Percentiles rank a stretch among this genome's conserved stretches.
phyloP scores from a whole-genome alignment of 192 early-diverging fungal genomes.

The Backusella tuberculispora region DNA sequence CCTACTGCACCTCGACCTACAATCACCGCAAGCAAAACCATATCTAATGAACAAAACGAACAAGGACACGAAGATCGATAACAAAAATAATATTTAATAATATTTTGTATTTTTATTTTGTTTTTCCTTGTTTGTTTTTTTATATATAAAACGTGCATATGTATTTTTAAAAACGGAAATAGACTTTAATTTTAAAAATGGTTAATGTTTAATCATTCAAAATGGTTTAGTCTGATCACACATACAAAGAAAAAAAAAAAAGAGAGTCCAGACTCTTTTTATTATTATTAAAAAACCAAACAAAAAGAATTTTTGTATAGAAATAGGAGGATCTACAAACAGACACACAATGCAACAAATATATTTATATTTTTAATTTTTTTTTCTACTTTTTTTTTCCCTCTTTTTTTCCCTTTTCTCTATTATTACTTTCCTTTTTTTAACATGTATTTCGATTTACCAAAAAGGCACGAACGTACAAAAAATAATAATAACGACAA shows the following conservation, averaged over 20 bases:
- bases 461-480: not conserved
- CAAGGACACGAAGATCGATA: not conserved
- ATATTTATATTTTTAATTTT: not conserved
- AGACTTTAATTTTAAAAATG: constrained; percentile 12
- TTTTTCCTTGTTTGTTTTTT: not conserved
- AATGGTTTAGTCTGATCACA: constrained; percentile 3
- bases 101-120: not conserved
- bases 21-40: not conserved
- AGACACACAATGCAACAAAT: too few species aligned
- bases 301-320: not conserved
- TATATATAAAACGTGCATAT: not conserved
- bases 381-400: too few species aligned
- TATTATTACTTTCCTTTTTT: not conserved
- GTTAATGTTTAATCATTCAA: not conserved
- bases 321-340: not conserved
- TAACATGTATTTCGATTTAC: constrained; percentile 14
- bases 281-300: not conserved
- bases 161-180: not conserved
- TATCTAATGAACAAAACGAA: constrained; percentile 1
- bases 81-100: too few species aligned
- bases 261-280: not conserved
- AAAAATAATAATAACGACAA: not conserved
- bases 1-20: constrained; percentile 8
- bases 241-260: not conserved
- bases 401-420: not conserved